phyloP scores from a whole-genome alignment of 805 yeast species.

The Metschnikowia matae region DNA sequence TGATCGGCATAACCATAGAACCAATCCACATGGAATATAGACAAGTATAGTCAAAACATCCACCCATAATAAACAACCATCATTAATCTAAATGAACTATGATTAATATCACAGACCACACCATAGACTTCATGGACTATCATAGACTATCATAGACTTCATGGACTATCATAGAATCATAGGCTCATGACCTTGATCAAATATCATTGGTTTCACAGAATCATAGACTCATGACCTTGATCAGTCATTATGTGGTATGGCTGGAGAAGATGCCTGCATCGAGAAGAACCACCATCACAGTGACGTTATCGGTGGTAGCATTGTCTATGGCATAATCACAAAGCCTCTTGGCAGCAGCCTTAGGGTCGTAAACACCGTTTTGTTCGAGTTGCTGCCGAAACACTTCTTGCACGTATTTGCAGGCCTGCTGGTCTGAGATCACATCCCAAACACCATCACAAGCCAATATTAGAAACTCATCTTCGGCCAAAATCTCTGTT shows the following conservation, averaged over 20 bases:
- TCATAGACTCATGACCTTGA: no score
- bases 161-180: no score
- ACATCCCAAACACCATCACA: conserved; percentile 99
- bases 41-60: no score
- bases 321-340: conserved; percentile 72
- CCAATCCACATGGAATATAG: no score
- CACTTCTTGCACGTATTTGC: conserved; percentile 57
- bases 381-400: conserved; percentile 28
- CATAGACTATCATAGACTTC: no score
- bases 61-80: no score
- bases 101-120: no score
- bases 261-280: conserved; percentile 40
- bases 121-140: no score
- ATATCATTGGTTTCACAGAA: no score
- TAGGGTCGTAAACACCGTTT: conserved; percentile 40
- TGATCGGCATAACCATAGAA: no score
- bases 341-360: conserved; percentile 60
- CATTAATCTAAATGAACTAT: no score
- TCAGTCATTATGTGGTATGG: background rate
- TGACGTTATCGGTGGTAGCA: conserved; percentile 85
- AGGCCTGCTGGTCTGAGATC: conserved; percentile 77
- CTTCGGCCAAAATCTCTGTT: conserved; percentile 62
- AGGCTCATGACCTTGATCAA: no score
- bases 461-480: conserved; percentile 81
- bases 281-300: conserved; percentile 80